Base-by-base conservation (phyloP, 345 rosid species). In the Eucalyptus paniculata region DNA sequence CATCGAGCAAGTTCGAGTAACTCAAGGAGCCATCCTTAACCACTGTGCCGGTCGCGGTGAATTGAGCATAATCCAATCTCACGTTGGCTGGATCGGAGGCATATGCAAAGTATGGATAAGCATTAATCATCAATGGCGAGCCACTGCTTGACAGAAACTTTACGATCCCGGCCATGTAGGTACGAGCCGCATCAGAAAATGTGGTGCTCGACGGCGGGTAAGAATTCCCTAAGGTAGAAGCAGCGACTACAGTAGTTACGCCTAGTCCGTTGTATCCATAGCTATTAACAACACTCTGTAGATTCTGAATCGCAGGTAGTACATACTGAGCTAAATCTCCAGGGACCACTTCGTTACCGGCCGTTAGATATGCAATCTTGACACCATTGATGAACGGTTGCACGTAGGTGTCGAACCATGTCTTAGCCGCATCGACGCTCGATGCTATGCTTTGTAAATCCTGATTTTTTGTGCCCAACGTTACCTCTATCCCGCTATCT, bases 51-150 rank as follows among this genome's bases (percentile, higher is more conserved):
- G 50, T 82, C 8, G 81, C 50, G 17, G 67, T 89, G 50, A 77
- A 77, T 24, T 56, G 69, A 12, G 89, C 89, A 17, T 82, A 89
- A n/a, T 87, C 88, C 30, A 86, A 32, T 9, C 81, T 12, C 21
- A 89, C 40, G 6, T 83, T 40, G 11, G 5, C 49, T 1, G 86
- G 62, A 11, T 91, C 86, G 0, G 21, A 15, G 14, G 60, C 47
- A 21, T 81, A 90, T 23, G 91, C 89, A 23, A 50, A 90, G 86
- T 53, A 92, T 11, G 92, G 88, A 16, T 90, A 90, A 8, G 37
- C 87, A 45, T 92, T 92, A 16, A 86, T 53, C 49, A 92, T 37
- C 51, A 92, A 87, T 23, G 92, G 92, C 24, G 87, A 85, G 23
- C 87, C 62, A 30, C 30, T 83, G 51, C 50, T 26, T 7, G 50